These are phyloP conservation scores for Schizosaccharomyces japonicus DNA, from an alignment of 805 yeast species.

Conservation along the genomic window DNA sequence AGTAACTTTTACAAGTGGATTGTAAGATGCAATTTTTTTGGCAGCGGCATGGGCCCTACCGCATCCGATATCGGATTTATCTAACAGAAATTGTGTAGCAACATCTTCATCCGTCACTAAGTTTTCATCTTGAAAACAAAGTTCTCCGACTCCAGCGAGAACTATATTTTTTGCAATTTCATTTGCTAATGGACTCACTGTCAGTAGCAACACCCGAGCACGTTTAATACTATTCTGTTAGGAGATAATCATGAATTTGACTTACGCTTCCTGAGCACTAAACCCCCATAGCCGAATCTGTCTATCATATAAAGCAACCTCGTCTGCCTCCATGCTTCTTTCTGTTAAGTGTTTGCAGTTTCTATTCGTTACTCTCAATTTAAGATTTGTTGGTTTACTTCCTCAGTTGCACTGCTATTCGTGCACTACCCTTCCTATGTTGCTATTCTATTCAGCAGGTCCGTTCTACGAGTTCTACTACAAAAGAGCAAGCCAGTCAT, in stretches of 20 bases:
- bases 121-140: constrained; percentile 44
- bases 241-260: constrained; percentile 6
- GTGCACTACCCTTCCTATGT: too few species aligned
- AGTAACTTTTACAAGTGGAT: constrained; percentile 45
- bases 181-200: constrained; percentile 53
- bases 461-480: too few species aligned
- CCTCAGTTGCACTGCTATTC: too few species aligned
- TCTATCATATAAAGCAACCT: constrained; percentile 76
- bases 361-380: too few species aligned
- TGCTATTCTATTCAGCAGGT: too few species aligned
- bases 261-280: constrained; percentile 47
- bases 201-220: constrained; percentile 45
- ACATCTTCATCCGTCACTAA: constrained; percentile 36
- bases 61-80: constrained; percentile 30
- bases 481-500: too few species aligned
- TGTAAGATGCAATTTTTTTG: constrained; percentile 41
- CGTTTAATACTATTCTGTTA: constrained; percentile 27
- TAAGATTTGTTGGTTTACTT: too few species aligned
- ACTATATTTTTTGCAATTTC: constrained; percentile 69
- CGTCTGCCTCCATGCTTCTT: constrained; percentile 28
- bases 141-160: constrained; percentile 64
- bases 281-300: constrained; percentile 92
- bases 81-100: constrained; percentile 51
- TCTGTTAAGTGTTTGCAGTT: too few species aligned
- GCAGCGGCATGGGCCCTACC: constrained; percentile 31